Base-by-base conservation (phyloP, 2,329 filamentous ascomycete genomes). In the Lasiodiplodia hormozganensis region DNA sequence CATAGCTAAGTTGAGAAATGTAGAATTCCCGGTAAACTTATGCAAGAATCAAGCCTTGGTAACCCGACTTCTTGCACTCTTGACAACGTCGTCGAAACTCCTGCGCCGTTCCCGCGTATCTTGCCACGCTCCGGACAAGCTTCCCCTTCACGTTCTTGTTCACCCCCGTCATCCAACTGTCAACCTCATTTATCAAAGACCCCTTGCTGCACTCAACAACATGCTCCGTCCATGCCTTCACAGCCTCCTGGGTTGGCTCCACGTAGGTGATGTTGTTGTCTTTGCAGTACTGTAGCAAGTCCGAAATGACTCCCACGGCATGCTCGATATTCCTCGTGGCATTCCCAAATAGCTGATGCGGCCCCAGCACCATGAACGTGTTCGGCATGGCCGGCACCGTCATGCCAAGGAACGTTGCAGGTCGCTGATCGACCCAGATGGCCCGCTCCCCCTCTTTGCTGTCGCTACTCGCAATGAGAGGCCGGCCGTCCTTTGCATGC, bases 111-210 rank as follows among this genome's bases (percentile, higher is more conserved):
- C 84, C 84, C 36, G 79, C 79, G 68, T 86, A 86, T 56, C 84
- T 75, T 3, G 81, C 81, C 70, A 86, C 78, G 10, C 76, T 82
- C 56, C 84, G 76, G 69, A 79, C 81, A 71, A 82, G 78, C 76
- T 85, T 85, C 47, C 80, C 76, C 18, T 77, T 75, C 49, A 86
- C 72, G 68, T 86, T 86, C 70, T 79, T 84, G 70, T 87, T 87
- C 1, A 87, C 82, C 0, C 85, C 85, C 2, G 84, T 87, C 84
- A 86, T 86, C 85, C 85, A 87, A 1, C 80, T 82, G 69, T 87
- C 84, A 0, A 85, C 82, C 70, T 85, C 80, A 69, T 83, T 83
- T 0, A 79, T 77, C 31, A 87, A 71, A 11, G 83, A 69, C 0
- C 84, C 84, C 43, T 81, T 74, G 0, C 81, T 79, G 64, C 82